Base-by-base conservation (phyloP, 495 filamentous ascomycete genomes). In the Penicillium ochrochloron region DNA sequence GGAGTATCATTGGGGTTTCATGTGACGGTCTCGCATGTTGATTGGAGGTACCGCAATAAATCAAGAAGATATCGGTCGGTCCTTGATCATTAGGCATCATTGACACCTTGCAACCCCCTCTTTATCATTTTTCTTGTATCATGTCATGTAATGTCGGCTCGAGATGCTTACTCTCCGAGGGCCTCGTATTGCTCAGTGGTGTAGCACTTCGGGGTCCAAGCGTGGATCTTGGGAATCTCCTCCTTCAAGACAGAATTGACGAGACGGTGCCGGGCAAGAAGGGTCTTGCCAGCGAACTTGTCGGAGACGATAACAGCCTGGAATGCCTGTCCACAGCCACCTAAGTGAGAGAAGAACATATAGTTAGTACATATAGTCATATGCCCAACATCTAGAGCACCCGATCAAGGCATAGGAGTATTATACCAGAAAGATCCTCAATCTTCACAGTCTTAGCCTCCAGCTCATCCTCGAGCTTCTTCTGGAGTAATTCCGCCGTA, bases 181-280 rank as follows among this genome's bases (percentile, higher is more conserved):
- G 84, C 88, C 80, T 90, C 87, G 89, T 91, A 97, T 80, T 99
- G 92, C 75, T 94, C 94, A 2, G 93, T 92, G 17, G 95, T 98
- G 81, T 90, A 92, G 77, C 96, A 98, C 78, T 94, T 97, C 27
- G 95, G 92, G 61, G 92, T 94, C 95, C 95, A 99, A n/a, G 95
- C 95, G 82, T 99, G 95, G 60, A 99, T 97, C 51, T 88, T 86
- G 5, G 92, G 91, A 75, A 99, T 95, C 81, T 99, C 95, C n/a
- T 85, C 85, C 80, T 94, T 95, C 71, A 99, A 77, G 8, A 87
- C 89, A 3, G 85, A 84, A 77, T 99, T 98, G 53, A 97, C 95
- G 56, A 96, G 82, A 23, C 95, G 88, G 79, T 97, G 92, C 17
- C 94, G 86, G 60, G 92, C 92, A 19, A 99, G 87, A 57, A 91